A percentile compares a stretch with the other conserved stretches of the same genome.
Evolutionary conservation across 2,329 filamentous ascomycete genomes (phyloP).

Genomic region (Xylaria sp.): DNA sequence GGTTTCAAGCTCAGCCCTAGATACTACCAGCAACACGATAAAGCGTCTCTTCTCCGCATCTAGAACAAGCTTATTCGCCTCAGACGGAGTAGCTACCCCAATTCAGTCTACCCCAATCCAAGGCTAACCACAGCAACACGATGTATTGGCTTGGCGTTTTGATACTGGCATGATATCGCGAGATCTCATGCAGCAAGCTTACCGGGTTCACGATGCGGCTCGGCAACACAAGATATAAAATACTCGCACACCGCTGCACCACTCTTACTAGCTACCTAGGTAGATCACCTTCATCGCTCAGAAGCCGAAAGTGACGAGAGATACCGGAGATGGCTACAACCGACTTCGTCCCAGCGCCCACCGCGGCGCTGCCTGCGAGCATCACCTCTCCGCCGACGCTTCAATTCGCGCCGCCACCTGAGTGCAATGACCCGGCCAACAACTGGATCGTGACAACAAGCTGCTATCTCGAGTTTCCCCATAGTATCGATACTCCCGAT

Average conservation of each 20-base stretch:
- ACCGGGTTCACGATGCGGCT: background rate
- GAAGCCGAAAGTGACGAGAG: background rate
- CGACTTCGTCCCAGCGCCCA: constrained; percentile 14
- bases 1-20: background rate
- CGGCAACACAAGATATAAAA: background rate
- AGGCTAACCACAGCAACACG: background rate
- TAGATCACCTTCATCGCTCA: background rate
- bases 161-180: background rate
- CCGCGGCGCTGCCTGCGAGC: constrained; percentile 18
- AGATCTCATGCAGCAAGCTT: background rate
- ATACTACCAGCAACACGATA: background rate
- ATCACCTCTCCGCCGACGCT: constrained; percentile 34
- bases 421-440: constrained; percentile 34
- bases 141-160: constrained; percentile 14
- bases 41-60: background rate
- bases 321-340: constrained; percentile 23
- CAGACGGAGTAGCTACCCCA: background rate
- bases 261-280: too few relatives aligned
- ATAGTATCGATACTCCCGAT: constrained; percentile 10
- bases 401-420: constrained; percentile 35
- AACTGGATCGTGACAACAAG: constrained; percentile 38
- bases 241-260: background rate
- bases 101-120: background rate
- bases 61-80: background rate
- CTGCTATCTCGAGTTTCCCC: constrained; percentile 26